Percentiles rank a stretch among this genome's conserved stretches.
These are phyloP conservation scores for Aspergillus sp. DNA, from an alignment of 2,329 filamentous ascomycete genomes.

Conservation along the genomic window DNA sequence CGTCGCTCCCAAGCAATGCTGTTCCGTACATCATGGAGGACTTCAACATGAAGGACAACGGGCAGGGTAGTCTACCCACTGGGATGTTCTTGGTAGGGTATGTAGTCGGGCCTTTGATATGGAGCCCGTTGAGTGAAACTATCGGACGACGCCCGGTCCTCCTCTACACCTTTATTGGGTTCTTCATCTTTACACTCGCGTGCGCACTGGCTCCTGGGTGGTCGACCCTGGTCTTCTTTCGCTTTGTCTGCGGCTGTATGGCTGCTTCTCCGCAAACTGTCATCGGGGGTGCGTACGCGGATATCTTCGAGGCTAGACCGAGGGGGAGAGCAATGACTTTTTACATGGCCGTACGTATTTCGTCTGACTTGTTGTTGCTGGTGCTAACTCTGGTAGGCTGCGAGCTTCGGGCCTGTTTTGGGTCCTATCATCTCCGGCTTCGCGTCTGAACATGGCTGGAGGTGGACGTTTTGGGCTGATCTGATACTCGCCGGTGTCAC, in stretches of 20 bases:
- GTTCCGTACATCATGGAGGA: conserved; percentile 36
- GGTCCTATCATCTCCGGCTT: conserved; percentile 49
- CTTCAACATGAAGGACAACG: conserved; percentile 27
- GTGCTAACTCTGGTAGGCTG: conserved; percentile 22
- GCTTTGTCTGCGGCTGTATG: conserved; percentile 42
- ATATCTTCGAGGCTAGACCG: conserved; percentile 41
- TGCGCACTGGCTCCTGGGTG: conserved; percentile 46
- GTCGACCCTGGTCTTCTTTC: conserved; percentile 42
- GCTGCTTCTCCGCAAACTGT: conserved; percentile 45
- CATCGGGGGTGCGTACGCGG: conserved; percentile 47
- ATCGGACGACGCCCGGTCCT: conserved; percentile 44
- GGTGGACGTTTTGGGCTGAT: conserved; percentile 57
- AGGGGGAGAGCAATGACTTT: conserved; percentile 40
- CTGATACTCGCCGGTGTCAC: conserved; percentile 64
- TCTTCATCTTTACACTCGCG: conserved; percentile 41
- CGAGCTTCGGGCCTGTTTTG: conserved; percentile 42
- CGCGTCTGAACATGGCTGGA: conserved; percentile 41
- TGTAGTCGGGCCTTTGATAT: conserved; percentile 41
- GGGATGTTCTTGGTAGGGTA: conserved; percentile 40
- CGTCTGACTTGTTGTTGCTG: neutral
- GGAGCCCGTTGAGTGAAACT: conserved; percentile 45
- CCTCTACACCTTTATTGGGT: conserved; percentile 50
- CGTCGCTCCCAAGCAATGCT: conserved; percentile 41
- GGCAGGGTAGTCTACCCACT: conserved; percentile 35
- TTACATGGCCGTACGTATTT: conserved; percentile 40